phyloP scores from a whole-genome alignment of 2,329 filamentous ascomycete species.

The Rutstroemia sp. region DNA sequence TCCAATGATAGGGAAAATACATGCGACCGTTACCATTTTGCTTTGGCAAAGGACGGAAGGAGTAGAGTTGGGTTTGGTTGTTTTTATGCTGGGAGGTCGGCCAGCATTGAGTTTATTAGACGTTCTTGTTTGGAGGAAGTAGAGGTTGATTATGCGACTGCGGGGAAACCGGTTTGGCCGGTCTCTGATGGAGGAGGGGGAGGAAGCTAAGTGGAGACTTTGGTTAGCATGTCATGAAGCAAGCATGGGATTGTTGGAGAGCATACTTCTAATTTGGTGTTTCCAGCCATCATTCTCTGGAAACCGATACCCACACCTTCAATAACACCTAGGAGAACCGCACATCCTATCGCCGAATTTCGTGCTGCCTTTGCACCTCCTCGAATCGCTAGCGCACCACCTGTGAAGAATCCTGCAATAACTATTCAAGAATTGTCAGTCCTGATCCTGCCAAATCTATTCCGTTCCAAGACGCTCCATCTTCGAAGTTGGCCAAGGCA shows the following conservation, averaged over 20 bases:
- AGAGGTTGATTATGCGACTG: slow-evolving; percentile 20
- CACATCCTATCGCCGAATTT: slow-evolving; percentile 95
- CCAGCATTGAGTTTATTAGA: slow-evolving; percentile 8
- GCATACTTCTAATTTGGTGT: slow-evolving; percentile 71
- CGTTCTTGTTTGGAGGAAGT: neutral
- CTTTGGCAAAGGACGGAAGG: slow-evolving; percentile 22
- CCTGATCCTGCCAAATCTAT: neutral
- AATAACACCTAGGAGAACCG: slow-evolving; percentile 88
- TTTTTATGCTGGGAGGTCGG: slow-evolving; percentile 10
- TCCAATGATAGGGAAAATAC: slow-evolving; percentile 17
- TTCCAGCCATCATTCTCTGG: slow-evolving; percentile 87
- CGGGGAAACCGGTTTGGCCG: slow-evolving; percentile 25
- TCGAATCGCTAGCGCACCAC: slow-evolving; percentile 82
- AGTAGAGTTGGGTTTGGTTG: slow-evolving; percentile 25
- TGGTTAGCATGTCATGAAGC: slow-evolving; percentile 4
- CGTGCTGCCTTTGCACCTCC: slow-evolving; percentile 87
- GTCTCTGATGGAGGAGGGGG: slow-evolving; percentile 27
- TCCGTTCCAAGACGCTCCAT: neutral
- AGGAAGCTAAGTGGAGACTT: slow-evolving; percentile 17
- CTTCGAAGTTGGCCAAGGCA: too few species aligned
- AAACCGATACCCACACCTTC: slow-evolving; percentile 96
- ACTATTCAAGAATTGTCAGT: slow-evolving; percentile 36
- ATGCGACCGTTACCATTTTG: slow-evolving; percentile 3
- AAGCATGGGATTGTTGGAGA: neutral
- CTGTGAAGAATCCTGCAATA: slow-evolving; percentile 94